A percentile compares a stretch with the other conserved stretches of the same genome.
Conservation (phyloP, 495 filamentous ascomycete species). For the Aspergillus affinis region DNA sequence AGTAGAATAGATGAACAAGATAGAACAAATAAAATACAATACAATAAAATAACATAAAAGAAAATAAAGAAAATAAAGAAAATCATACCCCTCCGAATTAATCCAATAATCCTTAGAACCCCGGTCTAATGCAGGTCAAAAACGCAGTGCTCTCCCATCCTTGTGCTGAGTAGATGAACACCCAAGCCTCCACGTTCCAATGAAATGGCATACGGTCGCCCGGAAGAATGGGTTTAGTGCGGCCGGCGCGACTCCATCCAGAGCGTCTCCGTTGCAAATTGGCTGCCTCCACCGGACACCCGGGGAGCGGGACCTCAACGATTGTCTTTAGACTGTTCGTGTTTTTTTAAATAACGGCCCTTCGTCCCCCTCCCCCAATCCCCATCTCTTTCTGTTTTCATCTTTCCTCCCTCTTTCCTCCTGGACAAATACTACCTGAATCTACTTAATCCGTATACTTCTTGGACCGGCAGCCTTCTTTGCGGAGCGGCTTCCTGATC, state of each 20-base stretch:
- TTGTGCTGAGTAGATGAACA: no score
- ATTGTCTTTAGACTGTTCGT: constrained; percentile 1
- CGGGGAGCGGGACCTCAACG: constrained; percentile 26
- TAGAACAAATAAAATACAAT: no score
- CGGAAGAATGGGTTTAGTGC: constrained; percentile 6
- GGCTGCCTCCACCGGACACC: constrained; percentile 20
- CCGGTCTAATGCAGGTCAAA: no score
- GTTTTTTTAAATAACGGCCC: constrained; percentile 17
- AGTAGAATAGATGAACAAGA: no score
- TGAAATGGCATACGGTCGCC: constrained; percentile 3
- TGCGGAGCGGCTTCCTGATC: neutral
- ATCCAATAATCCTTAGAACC: no score
- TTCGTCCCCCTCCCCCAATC: constrained; percentile 5
- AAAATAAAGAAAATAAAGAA: no score
- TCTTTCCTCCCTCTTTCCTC: constrained; percentile 7
- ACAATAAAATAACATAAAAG: no score
- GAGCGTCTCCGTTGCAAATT: neutral
- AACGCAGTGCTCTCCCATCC: no score
- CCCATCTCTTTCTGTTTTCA: constrained; percentile 6
- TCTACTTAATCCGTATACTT: neutral
- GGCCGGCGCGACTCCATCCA: neutral
- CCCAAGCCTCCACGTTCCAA: neutral
- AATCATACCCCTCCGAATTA: no score
- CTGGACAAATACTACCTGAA: neutral
- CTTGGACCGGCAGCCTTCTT: no score